A percentile compares a stretch with the other conserved stretches of the same genome.
Conservation (phyloP, 768 basidiomycete species). For the Inosperma sp. region DNA sequence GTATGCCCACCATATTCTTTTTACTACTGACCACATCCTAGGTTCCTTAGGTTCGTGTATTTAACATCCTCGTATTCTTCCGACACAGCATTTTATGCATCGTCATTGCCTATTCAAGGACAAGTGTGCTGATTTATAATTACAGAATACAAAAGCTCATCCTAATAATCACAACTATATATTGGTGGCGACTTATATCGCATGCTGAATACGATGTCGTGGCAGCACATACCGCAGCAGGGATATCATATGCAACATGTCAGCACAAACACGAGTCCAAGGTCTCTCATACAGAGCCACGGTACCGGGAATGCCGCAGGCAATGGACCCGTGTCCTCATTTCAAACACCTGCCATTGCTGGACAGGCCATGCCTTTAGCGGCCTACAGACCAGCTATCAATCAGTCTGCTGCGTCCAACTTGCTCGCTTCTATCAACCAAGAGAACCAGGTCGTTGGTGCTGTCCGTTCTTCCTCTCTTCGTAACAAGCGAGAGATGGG, state of each 20-base stretch:
- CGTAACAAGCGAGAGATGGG: constrained; percentile 26
- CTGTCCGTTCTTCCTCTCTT: constrained; percentile 25
- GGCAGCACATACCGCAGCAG: not conserved
- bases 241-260: constrained; percentile 10
- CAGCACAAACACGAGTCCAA: constrained; percentile 8
- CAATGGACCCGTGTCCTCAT: constrained; percentile 4
- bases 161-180: not conserved
- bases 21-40: too few relatives aligned
- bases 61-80: too few relatives aligned
- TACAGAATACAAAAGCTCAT: not conserved
- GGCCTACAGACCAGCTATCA: not conserved
- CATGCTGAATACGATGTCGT: not conserved
- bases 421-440: constrained; percentile 11
- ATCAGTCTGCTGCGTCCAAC: constrained; percentile 2
- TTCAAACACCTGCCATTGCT: constrained; percentile 6
- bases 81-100: too few relatives aligned
- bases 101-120: too few relatives aligned
- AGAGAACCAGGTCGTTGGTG: constrained; percentile 10
- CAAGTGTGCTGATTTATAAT: not conserved
- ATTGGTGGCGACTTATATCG: too few relatives aligned
- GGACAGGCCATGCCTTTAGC: constrained; percentile 3
- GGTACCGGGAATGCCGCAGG: constrained; percentile 7
- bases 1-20: too few relatives aligned
- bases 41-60: too few relatives aligned
- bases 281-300: constrained; percentile 4